Base-by-base conservation (phyloP, 108 stramenopile genomes). In the Cyclotella choctawhatcheeana region DNA sequence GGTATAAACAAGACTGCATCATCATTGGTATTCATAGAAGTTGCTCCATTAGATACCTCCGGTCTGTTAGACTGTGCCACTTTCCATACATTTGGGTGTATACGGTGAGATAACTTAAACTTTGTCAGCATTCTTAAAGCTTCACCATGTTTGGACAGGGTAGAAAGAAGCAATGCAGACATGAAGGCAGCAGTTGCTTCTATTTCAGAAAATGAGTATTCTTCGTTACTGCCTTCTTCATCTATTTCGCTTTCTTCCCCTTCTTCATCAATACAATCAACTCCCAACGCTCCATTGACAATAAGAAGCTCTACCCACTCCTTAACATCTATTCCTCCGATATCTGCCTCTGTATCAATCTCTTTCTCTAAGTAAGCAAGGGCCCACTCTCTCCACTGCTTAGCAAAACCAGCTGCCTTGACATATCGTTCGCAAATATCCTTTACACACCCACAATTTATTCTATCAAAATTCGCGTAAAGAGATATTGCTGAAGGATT, bases 41-140 rank as follows among this genome's bases (percentile, higher is more conserved):
- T n/a, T n/a, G 59, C 5, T 21, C 6, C 59, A 21, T 20, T 13
- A 14, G 20, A 2, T 6, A 17, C 20, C 3, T 35, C 37, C 4
- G 6, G 35, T 40, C 29, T 60, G 16, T 27, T 35, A 2, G 44
- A 37, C n/a, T 58, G 52, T 24, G 70, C 77, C 43, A 44, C 34
- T 55, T 72, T 66, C 93, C 93, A 94, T 0, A 94, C 87, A 60
- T 92, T 88, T 13, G 93, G 93, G 74, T 91, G 88, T 2, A 94
- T 64, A n/a, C 93, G 88, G 73, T 94, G 93, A 16, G 86, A 91
- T 48, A 94, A 70, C 21, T 44, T 68, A 74, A 92, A 92, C 58
- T 74, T 67, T 63, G 67, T 52, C 71, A 94, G 67, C 33, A 88
- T 81, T 1, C n/a, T 5, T 22, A 84, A 47, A 10, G 87, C 89